A percentile compares a stretch with the other conserved stretches of the same genome.
These are phyloP conservation scores for Daedalea quercina DNA, from an alignment of 768 basidiomycete species.

Conservation along the genomic window DNA sequence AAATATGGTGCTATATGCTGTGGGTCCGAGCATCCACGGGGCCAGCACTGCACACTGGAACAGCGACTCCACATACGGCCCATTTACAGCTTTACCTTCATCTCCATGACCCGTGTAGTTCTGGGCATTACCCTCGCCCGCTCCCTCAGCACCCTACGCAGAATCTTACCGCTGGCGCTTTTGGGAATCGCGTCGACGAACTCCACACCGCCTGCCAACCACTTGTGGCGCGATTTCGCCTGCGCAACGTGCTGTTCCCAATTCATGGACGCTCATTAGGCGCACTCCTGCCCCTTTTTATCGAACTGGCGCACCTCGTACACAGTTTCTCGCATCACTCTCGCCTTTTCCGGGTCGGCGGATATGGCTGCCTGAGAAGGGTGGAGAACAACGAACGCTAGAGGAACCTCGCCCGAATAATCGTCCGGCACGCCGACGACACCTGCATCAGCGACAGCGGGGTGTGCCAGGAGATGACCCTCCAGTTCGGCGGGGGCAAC, in stretches of 20 bases:
- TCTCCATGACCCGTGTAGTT: too few relatives aligned
- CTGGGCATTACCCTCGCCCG: not conserved
- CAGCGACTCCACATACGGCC: too few relatives aligned
- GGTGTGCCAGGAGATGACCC: slow-evolving; percentile 27
- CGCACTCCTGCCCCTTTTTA: not conserved
- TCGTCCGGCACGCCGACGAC: slow-evolving; percentile 57
- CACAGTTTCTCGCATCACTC: slow-evolving; percentile 36
- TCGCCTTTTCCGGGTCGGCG: slow-evolving; percentile 19
- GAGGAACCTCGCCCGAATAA: slow-evolving; percentile 64
- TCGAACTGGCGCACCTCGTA: slow-evolving; percentile 28
- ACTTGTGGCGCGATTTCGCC: slow-evolving; percentile 25
- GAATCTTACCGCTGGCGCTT: slow-evolving; percentile 22
- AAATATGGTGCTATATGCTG: too few relatives aligned
- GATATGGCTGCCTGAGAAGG: slow-evolving; percentile 24
- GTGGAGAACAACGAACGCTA: slow-evolving; percentile 60
- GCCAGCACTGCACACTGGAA: too few relatives aligned
- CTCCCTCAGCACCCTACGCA: slow-evolving; percentile 16
- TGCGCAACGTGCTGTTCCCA: slow-evolving; percentile 17
- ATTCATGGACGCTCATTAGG: not conserved
- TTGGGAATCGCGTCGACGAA: slow-evolving; percentile 29
- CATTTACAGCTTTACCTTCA: too few relatives aligned
- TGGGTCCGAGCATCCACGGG: too few relatives aligned
- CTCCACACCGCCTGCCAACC: slow-evolving; percentile 27
- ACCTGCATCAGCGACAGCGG: slow-evolving; percentile 34
- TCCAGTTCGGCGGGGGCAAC: slow-evolving; percentile 29